Evolutionary conservation across 345 rosid genomes (phyloP).

Genomic region (Nephelium lappaceum): DNA sequence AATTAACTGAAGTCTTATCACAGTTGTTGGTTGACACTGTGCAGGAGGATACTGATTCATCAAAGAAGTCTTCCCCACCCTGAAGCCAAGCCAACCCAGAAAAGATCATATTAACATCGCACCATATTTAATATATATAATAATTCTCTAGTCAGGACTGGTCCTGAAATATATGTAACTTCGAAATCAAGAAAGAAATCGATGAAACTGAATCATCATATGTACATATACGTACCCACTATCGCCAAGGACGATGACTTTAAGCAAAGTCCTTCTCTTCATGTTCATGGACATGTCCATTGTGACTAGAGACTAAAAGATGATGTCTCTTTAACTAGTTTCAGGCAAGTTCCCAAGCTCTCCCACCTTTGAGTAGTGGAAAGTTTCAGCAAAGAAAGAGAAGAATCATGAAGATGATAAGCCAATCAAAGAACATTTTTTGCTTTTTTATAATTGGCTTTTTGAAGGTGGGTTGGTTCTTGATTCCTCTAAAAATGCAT

Average conservation of each 20-base stretch:
- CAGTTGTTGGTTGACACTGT: not conserved
- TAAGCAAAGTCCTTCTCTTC: conserved; percentile 73
- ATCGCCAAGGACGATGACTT: conserved; percentile 88
- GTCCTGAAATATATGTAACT: too few species aligned
- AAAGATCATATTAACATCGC: not conserved
- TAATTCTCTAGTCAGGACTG: too few species aligned
- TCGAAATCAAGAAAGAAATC: not conserved
- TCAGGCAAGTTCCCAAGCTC: too few species aligned
- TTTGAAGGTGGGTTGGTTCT: conserved; percentile 22
- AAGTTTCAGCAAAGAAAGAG: conserved; percentile 3
- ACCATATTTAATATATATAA: too few species aligned
- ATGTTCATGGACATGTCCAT: conserved; percentile 51
- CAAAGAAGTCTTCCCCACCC: conserved; percentile 93
- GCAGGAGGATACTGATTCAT: conserved; percentile 82
- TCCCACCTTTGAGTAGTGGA: not conserved
- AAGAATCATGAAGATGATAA: not conserved
- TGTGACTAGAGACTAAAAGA: not conserved
- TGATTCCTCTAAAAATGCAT: conserved; percentile 31
- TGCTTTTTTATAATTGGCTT: not conserved
- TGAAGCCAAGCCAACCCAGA: conserved; percentile 32
- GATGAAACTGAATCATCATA: not conserved
- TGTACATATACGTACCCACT: conserved; percentile 55
- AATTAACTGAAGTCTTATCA: too few species aligned
- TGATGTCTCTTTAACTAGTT: too few species aligned
- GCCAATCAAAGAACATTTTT: conserved; percentile 5